A percentile compares a stretch with the other conserved stretches of the same genome.
phyloP scores from a whole-genome alignment of 352 stramenopile genomes.

The Phytophthora cryptogea region DNA sequence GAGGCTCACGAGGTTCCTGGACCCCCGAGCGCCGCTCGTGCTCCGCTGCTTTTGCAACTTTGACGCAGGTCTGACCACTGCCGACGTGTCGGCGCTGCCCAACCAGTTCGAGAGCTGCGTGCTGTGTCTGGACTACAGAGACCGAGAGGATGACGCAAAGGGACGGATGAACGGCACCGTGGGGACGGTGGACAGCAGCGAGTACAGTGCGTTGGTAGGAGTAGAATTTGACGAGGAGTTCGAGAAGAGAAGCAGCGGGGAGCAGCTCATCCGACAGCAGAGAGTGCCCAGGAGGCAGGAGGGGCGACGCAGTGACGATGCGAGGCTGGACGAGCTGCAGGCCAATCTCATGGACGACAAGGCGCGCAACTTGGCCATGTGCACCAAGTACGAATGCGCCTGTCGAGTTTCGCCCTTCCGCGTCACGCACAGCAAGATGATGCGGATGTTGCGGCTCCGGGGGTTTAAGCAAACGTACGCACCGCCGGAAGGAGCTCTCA shows the following conservation, averaged over 20 bases:
- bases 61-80: constrained; percentile 58
- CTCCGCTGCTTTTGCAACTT: constrained; percentile 87
- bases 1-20: constrained; percentile 72
- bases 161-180: constrained; percentile 8
- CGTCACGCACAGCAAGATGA: constrained; percentile 61
- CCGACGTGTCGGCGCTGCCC: constrained; percentile 36
- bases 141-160: constrained; percentile 21
- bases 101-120: constrained; percentile 58
- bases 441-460: constrained; percentile 58
- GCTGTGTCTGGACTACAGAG: constrained; percentile 55
- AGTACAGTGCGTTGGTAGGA: constrained; percentile 25
- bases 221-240: constrained; percentile 22
- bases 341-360: constrained; percentile 76
- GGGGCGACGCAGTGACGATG: constrained; percentile 21
- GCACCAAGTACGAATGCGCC: constrained; percentile 66
- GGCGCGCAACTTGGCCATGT: constrained; percentile 69
- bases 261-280: constrained; percentile 18
- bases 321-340: constrained; percentile 58
- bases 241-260: constrained; percentile 11
- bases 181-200: constrained; percentile 27
- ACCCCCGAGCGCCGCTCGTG: constrained; percentile 68
- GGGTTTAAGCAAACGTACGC: constrained; percentile 53
- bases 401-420: constrained; percentile 73
- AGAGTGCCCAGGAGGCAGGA: constrained; percentile 15
- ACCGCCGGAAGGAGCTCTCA: constrained; percentile 41